Percentiles rank a stretch among this genome's conserved stretches.
Conservation (phyloP, 208 protist species). For the Leptomonas seymouri region DNA sequence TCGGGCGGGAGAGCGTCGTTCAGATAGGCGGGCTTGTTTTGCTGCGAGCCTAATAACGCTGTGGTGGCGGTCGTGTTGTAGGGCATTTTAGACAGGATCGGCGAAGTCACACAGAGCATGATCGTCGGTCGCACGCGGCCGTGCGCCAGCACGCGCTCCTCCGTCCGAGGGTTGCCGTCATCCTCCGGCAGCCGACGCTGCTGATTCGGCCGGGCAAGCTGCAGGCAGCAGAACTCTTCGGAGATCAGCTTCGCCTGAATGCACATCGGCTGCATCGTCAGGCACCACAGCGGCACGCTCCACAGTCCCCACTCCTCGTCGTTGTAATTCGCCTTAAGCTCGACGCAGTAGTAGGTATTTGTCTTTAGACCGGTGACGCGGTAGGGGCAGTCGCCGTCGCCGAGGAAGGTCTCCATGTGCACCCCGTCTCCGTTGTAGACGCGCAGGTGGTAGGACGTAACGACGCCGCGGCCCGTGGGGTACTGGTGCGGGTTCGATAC, state of each 20-base stretch:
- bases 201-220: constrained; percentile 67
- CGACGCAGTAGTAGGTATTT: constrained; percentile 93
- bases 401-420: constrained; percentile 84
- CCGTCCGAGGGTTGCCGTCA: constrained; percentile 79
- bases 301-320: constrained; percentile 93
- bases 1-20: constrained; percentile 78
- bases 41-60: background rate
- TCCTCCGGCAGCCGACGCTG: constrained; percentile 85
- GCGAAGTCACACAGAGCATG: constrained; percentile 93
- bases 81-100: constrained; percentile 60
- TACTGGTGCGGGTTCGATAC: constrained; percentile 82
- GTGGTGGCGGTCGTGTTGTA: constrained; percentile 38
- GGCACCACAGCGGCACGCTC: constrained; percentile 89
- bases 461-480: constrained; percentile 79
- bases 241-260: constrained; percentile 89
- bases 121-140: constrained; percentile 78
- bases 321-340: constrained; percentile 94
- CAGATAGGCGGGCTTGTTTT: constrained; percentile 41
- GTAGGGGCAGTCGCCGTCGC: constrained; percentile 90
- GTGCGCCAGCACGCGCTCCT: constrained; percentile 36
- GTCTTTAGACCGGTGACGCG: constrained; percentile 74
- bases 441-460: constrained; percentile 91
- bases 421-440: constrained; percentile 81
- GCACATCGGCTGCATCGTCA: constrained; percentile 90
- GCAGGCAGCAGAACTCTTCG: constrained; percentile 86